Base-by-base conservation (phyloP, 352 stramenopile genomes). In the Phytophthora cajani region DNA sequence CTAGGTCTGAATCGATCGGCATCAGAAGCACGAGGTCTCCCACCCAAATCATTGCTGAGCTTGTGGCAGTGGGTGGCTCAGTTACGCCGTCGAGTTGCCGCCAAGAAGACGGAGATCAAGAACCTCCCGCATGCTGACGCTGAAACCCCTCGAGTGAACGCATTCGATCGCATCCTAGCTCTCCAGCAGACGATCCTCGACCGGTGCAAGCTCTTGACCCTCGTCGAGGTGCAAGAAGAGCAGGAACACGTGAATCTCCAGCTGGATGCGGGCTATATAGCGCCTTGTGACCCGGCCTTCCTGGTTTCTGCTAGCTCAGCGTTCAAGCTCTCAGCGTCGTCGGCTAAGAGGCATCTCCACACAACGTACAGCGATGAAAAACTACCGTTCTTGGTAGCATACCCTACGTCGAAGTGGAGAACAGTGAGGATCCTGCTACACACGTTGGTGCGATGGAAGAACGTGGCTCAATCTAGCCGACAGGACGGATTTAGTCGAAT, bases 21-120 rank as follows among this genome's bases (percentile, higher is more conserved):
- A 11, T 0, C 21, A 8, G 65, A 68, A 21, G 42, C 11, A 5
- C 38, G 27, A 23, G 0, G 38, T 2, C 17, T 57, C 25, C 79
- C 77, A 4, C 79, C 80, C 23, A 62, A 58, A 8, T 33, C 50
- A 0, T 90, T 81, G 46, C 30, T 76, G 0, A 58, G 9, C 12
- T 75, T 79, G 17, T 95, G 88, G 88, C 63, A 71, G 0, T 66
- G 58, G 32, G 85, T 93, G 23, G 87, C 86, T 3, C 83, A 91
- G 10, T 54, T 91, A 11, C 66, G 79, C 5, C 77, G 79, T 5
- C 71, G 64, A 14, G 57, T 87, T 44, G 77, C 78, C 17, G 36
- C 77, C 0, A 80, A 82, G 53, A 87, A 82, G 56, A 88, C 75
- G 1, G 64, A 80, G 42, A 72, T 86, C 27, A 85, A 83, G 50